Evolutionary conservation across 169 alveolate genomes (phyloP).

Genomic region (Theileria sp.): DNA sequence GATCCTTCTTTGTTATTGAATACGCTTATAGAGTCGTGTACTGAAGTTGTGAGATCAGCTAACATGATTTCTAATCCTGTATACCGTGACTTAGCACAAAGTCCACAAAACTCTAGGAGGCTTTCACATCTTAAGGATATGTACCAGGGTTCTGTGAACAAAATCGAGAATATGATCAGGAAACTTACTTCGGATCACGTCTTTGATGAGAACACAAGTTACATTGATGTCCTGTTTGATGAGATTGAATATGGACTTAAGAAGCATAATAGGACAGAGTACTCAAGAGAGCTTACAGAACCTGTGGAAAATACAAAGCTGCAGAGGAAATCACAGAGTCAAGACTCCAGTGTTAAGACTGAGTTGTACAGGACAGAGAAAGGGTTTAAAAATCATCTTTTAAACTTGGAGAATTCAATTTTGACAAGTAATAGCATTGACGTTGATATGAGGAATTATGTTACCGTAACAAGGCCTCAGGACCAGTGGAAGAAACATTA

Average conservation of each 20-base stretch:
- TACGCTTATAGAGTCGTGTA: neutral
- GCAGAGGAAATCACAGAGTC: neutral
- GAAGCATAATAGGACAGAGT: neutral
- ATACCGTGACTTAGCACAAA: neutral
- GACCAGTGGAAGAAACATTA: slow-evolving; percentile 32
- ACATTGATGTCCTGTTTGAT: slow-evolving; percentile 9
- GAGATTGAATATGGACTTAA: slow-evolving; percentile 17
- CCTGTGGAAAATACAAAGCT: neutral
- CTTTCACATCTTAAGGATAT: neutral
- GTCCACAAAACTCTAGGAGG: neutral
- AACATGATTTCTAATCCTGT: neutral
- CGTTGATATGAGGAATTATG: slow-evolving; percentile 2
- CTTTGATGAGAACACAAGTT: neutral
- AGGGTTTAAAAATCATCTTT: neutral
- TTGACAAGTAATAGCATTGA: slow-evolving; percentile 16
- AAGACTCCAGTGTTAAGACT: neutral
- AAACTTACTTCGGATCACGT: slow-evolving; percentile 6
- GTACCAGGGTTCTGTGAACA: neutral
- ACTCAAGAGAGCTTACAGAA: neutral
- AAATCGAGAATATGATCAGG: neutral
- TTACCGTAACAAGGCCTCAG: slow-evolving; percentile 19
- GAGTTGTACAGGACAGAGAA: neutral
- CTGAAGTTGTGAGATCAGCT: slow-evolving; percentile 16
- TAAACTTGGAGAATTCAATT: slow-evolving; percentile 1
- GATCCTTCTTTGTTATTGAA: neutral